phyloP scores from a whole-genome alignment of 495 filamentous ascomycete species.

The Apiosordaria backusii region DNA sequence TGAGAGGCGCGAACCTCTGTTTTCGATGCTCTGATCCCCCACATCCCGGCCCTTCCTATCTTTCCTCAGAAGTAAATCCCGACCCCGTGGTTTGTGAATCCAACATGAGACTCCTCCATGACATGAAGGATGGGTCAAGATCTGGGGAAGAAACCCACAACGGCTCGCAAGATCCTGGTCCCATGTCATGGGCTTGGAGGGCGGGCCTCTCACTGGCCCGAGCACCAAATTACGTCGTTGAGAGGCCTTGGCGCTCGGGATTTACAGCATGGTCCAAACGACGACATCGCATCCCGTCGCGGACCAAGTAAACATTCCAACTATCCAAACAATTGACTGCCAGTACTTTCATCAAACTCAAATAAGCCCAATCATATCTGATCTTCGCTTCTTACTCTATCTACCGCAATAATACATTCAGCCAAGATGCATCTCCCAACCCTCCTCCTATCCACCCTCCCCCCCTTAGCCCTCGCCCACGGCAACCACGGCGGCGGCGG shows the following conservation, averaged over 20 bases:
- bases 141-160: not conserved
- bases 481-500: conserved; percentile 60
- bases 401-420: not conserved
- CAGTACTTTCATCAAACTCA: not conserved
- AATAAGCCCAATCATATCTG: too few relatives aligned
- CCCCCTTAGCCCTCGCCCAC: conserved; percentile 43
- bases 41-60: not conserved
- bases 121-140: not conserved
- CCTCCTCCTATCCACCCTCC: conserved; percentile 22
- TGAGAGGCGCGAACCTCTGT: not conserved
- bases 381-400: not conserved
- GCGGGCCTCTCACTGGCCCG: not conserved
- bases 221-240: not conserved
- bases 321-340: not conserved
- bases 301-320: not conserved
- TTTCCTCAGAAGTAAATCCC: not conserved
- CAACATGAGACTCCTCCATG: not conserved
- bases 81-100: not conserved
- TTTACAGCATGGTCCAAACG: conserved; percentile 5
- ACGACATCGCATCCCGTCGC: not conserved
- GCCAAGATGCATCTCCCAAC: conserved; percentile 24
- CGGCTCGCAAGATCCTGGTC: not conserved
- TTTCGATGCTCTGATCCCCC: not conserved
- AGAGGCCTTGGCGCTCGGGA: not conserved
- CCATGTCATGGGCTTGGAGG: not conserved